Evolutionary conservation across 257 asterid genomes (phyloP), one percentile per base, ranked within the genome.

Genomic region (Solanum medicagineum): DNA sequence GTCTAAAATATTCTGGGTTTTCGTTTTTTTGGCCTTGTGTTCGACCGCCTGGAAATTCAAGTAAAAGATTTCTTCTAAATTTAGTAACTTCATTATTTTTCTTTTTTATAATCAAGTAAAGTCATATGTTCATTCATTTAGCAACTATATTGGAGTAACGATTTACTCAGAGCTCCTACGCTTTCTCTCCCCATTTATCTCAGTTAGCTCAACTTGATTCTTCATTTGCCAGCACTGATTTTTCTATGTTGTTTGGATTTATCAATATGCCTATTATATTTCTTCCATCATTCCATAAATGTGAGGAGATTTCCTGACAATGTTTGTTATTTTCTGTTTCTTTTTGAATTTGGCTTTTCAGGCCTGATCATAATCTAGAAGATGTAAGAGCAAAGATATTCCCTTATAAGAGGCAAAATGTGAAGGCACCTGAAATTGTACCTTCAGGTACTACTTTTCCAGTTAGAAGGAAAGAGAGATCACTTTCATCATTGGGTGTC

Each of bases 391-490:
- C 95, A 68, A 97, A 97, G 86, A 90, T 97, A 87, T 97, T 94
- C 89, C 98, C 99, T 85, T 94, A 87, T 75, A 96, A 93, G 94
- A 92, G 96, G 86, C 86, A 89, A 86, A 94, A 93, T 86, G 92
- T 92, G 89, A 91, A 86, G 84, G 90, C 94, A 87, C 93, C 97
- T 79, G 99, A 96, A 89, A 85, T 88, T 86, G 85, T 87, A 81
- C 85, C 94, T 85, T 90, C 93, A 36, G 80, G 93, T 86, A 66
- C 96, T 86, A 66, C 96, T 57, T 86, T 95, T 86, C 99, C 99
- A 53, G 97, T 89, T 62, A 96, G 93, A 94, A 94, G 99, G 88
- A 96, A 96, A 91, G 99, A 96, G 91, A 92, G 97, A 87, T 96
- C 97, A 44, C 98, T 96, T 80, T 96, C 99, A 32, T 92, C 98